Base-by-base conservation (phyloP, 1,284 basidiomycete species). In the Lentinus polychrous region DNA sequence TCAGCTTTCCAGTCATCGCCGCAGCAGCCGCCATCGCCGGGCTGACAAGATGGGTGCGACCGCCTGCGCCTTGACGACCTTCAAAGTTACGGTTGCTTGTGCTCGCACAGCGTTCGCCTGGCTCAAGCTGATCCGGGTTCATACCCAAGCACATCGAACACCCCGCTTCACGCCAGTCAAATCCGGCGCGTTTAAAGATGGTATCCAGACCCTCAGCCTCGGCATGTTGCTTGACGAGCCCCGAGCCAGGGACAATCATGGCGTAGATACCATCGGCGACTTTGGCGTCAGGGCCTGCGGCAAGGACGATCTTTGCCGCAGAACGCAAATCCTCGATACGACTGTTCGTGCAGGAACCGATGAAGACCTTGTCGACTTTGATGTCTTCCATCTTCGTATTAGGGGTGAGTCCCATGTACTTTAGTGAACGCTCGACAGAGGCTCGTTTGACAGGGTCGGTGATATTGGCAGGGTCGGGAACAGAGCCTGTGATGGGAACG, bases 131-230 rank as follows among this genome's bases (percentile, higher is more conserved):
- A 69, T 97, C 94, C 8, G 94, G 91, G 69, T 97, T 97, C 94
- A 97, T 97, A 38, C 93, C 94, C 54, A 97, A 67, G 69, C 94
- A 97, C 94, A 97, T 97, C 27, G 94, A 97, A 66, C 94, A 97
- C 27, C 94, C 94, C 24, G 94, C 94, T 69, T 97, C 94, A 51
- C 94, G 81, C 94, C 93, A 97, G 66, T 97, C 94, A 61, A 96
- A 97, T 17, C 94, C 94, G 23, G 94, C 94, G 45, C 91, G 87
- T 67, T 85, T 92, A 77, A 97, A 94, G 60, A 97, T 74, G 48
- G 77, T 78, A 61, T 96, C 93, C 52, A 97, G 75, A 35, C 94
- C 93, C 62, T 97, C 94, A 22, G 83, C 87, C 70, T 97, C 94
- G 12, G 94, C 92, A 63, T 96, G 94, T 62, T 93, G 84, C 68